Percentiles rank a stretch among this genome's conserved stretches.
These are phyloP conservation scores for Naumovozyma baii DNA, from an alignment of 805 yeast species.

Conservation along the genomic window DNA sequence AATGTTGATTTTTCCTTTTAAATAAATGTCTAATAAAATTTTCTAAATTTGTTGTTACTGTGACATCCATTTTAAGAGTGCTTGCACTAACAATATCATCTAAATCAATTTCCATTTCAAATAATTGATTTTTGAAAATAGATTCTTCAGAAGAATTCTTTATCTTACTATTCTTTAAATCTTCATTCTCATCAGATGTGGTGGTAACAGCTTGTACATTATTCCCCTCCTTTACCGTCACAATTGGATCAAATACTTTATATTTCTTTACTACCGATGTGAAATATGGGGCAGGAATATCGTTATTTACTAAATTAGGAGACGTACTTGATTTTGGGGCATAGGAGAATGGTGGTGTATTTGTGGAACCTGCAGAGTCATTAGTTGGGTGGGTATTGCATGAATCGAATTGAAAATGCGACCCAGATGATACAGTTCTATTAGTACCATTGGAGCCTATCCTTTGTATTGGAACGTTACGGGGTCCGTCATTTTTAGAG, in stretches of 20 bases:
- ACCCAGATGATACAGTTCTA: neutral
- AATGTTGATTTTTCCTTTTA: conserved; percentile 19
- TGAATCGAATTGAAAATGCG: neutral
- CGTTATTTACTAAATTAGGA: neutral
- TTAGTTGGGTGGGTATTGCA: too few species aligned
- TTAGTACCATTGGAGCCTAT: neutral
- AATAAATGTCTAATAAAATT: conserved; percentile 26
- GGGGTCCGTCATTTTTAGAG: neutral
- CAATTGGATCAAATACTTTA: conserved; percentile 19
- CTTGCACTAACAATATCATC: conserved; percentile 4
- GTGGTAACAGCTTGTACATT: conserved; percentile 21
- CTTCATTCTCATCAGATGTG: conserved; percentile 3
- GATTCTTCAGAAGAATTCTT: neutral
- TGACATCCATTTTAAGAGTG: conserved; percentile 13
- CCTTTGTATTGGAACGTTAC: neutral
- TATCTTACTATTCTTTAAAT: conserved; percentile 8
- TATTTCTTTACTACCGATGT: conserved; percentile 14
- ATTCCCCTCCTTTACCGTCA: conserved; percentile 15
- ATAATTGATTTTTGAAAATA: conserved; percentile 17
- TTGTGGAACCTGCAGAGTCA: too few species aligned
- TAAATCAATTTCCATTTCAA: conserved; percentile 14
- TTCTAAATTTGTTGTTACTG: conserved; percentile 23
- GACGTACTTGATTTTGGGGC: too few species aligned
- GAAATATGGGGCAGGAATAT: conserved; percentile 11
- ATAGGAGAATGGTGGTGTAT: too few species aligned